Percentiles rank a stretch among this genome's conserved stretches.
phyloP scores from a whole-genome alignment of 495 filamentous ascomycete genomes.

The Oleoguttula mirabilis region DNA sequence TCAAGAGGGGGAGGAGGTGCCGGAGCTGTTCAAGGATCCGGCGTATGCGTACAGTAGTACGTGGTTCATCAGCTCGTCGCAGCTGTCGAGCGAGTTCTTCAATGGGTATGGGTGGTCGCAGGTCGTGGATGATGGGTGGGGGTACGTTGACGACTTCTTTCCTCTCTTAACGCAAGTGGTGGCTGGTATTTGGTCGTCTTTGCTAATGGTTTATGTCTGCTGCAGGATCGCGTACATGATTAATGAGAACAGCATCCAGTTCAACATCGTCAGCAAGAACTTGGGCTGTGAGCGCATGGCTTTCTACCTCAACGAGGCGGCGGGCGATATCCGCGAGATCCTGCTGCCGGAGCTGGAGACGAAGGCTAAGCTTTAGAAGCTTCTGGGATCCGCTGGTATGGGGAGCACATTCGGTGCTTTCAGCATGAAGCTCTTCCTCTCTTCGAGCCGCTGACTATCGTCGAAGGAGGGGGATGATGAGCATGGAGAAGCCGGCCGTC shows the following conservation, averaged over 20 bases:
- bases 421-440: no score
- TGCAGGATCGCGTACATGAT: slow-evolving; percentile 91
- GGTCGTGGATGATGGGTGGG: slow-evolving; percentile 91
- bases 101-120: slow-evolving; percentile 99
- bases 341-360: slow-evolving; percentile 67
- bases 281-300: slow-evolving; percentile 86
- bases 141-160: slow-evolving; percentile 29
- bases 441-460: no score
- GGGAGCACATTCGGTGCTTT: no score
- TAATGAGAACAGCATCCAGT: slow-evolving; percentile 96
- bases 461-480: no score
- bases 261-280: slow-evolving; percentile 95
- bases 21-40: slow-evolving; percentile 74
- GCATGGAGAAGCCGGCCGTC: no score
- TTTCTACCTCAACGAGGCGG: slow-evolving; percentile 88
- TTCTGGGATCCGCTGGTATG: no score
- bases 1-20: slow-evolving; percentile 66
- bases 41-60: slow-evolving; percentile 70
- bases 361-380: slow-evolving; percentile 77
- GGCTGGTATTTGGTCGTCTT: slow-evolving; percentile 11
- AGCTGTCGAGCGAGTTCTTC: slow-evolving; percentile 93
- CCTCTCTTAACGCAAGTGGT: slow-evolving; percentile 1
- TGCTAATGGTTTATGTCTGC: no score
- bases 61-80: slow-evolving; percentile 81
- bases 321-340: slow-evolving; percentile 77